Base-by-base conservation (phyloP, 176 grass and related monocot genomes). In the Cenchrus fungigraminus region DNA sequence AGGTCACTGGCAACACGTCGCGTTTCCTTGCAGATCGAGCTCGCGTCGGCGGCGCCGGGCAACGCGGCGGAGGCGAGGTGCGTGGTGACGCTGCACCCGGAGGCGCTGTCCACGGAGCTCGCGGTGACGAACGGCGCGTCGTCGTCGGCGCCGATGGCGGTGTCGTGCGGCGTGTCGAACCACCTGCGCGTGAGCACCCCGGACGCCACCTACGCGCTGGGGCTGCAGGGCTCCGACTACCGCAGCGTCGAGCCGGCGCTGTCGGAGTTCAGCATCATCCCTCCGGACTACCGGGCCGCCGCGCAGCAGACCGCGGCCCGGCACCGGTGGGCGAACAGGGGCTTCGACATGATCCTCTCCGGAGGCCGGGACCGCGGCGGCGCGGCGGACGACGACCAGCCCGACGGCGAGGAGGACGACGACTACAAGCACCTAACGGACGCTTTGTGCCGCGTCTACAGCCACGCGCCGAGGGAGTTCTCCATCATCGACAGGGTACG, bases 131-230 rank as follows among this genome's bases (percentile, higher is more conserved):
- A 95, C 74, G 77, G 83, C 58, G 43, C 57, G 16, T 63, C 87
- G 2, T 66, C 90, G 15, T 37, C 87, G 56, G 37, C 37, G 37
- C 73, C 83, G 13, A 42, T 90, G 84, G 63, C 86, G 69, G 60
- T 95, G 56, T 90, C 91, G 16, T 86, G 89, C 66, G 71, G 69
- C 32, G 76, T 98, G 75, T 74, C 89, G 11, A 98, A 79, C 89
- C 91, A 98, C 82, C 80, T 98, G 60, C 92, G 90, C 45, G 87
- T 92, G 75, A 95, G 96, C 91, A 98, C 96, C 10, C 93, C 91
- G 3, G 91, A 92, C 44, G 96, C 91, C 57, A 90, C 91, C 76
- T 98, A 94, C 80, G 88, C 88, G 0, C 62, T 89, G 68, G 93
- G 91, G 44, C 83, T 95, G 2, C 83, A 94, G 65, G 87, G 89